phyloP scores from a whole-genome alignment of 371 early-diverging fungal genomes.

The Mortierella sp. region DNA sequence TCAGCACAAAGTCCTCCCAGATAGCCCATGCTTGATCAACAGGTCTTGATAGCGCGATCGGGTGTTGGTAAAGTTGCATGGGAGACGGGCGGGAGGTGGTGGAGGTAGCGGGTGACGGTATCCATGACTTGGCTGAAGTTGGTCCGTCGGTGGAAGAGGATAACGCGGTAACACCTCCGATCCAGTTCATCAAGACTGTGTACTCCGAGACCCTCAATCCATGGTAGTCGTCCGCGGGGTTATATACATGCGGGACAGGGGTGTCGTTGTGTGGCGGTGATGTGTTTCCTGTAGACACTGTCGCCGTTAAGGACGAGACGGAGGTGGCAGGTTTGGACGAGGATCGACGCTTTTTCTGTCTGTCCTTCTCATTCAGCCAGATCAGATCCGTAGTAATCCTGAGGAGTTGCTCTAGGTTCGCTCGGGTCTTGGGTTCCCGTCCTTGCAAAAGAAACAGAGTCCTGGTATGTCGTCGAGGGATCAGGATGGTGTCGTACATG shows the following conservation, averaged over 20 bases:
- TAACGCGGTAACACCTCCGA: constrained; percentile 20
- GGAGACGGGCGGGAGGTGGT: background rate
- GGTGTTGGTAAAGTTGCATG: background rate
- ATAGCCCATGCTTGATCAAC: constrained; percentile 37
- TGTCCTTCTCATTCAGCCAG: constrained; percentile 45
- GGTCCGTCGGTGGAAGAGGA: background rate
- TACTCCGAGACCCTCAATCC: constrained; percentile 50
- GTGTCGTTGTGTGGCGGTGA: too few relatives aligned
- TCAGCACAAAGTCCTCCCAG: constrained; percentile 47
- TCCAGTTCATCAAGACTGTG: constrained; percentile 52
- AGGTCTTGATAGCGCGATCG: background rate
- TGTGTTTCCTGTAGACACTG: background rate
- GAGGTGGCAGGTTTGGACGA: background rate
- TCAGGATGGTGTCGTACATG: constrained; percentile 21
- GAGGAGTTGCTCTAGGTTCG: constrained; percentile 34
- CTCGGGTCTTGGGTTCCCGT: constrained; percentile 24
- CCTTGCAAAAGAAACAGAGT: constrained; percentile 30
- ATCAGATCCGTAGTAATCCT: constrained; percentile 42
- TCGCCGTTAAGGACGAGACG: background rate
- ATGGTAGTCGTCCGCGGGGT: constrained; percentile 27
- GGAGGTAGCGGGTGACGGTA: background rate
- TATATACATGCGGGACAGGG: background rate
- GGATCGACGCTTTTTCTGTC: constrained; percentile 1
- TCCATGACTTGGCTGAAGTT: background rate
- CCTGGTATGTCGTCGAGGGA: constrained; percentile 32